phyloP scores from a whole-genome alignment of 495 filamentous ascomycete species.

The Amniculicola lignicola region DNA sequence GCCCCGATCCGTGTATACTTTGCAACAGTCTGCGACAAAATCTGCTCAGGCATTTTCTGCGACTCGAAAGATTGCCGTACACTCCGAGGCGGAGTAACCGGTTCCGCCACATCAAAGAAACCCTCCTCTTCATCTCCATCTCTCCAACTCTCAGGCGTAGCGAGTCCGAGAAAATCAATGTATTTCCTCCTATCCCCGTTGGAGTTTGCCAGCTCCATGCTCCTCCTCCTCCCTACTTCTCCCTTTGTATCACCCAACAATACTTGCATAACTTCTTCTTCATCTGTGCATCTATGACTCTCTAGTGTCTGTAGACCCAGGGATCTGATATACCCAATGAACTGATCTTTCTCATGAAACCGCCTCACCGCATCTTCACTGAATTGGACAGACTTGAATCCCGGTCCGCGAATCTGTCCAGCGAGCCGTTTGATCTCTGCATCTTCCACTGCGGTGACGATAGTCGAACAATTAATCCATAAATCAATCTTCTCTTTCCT shows the following conservation, averaged over 20 bases:
- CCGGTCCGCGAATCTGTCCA: constrained; percentile 58
- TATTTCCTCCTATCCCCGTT: constrained; percentile 46
- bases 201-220: not conserved
- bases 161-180: no score
- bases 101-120: no score
- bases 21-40: no score
- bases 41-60: no score
- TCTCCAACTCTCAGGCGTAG: no score
- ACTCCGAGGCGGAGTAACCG: no score
- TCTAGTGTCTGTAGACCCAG: constrained; percentile 59
- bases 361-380: constrained; percentile 47
- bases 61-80: no score
- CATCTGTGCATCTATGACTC: constrained; percentile 53
- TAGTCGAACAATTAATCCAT: constrained; percentile 70
- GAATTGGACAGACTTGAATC: constrained; percentile 61
- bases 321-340: constrained; percentile 52
- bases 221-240: not conserved
- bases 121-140: no score
- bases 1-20: no score
- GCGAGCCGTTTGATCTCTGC: constrained; percentile 46
- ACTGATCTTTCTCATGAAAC: constrained; percentile 58
- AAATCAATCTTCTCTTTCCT: constrained; percentile 61
- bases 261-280: constrained; percentile 55
- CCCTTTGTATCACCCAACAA: constrained; percentile 38
- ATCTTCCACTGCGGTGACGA: constrained; percentile 59